Percentiles rank a stretch among this genome's conserved stretches.
Evolutionary conservation across 441 rosid genomes (phyloP).

Genomic region (Iberis amara): DNA sequence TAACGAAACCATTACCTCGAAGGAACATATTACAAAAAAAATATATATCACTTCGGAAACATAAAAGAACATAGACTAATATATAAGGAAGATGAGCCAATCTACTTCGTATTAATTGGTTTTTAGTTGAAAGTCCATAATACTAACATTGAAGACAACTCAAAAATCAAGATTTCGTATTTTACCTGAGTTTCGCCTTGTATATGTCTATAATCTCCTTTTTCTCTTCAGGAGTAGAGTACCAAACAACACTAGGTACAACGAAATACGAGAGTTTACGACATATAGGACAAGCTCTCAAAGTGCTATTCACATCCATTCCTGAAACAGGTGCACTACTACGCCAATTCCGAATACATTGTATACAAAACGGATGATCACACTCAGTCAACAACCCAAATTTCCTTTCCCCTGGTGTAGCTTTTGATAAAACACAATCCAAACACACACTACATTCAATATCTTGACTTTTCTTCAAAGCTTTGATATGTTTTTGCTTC

Average conservation of each 20-base stretch:
- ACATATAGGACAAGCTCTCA: slow-evolving; percentile 35
- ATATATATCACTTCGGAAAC: no score
- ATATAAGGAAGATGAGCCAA: no score
- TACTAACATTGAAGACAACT: no score
- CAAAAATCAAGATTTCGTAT: no score
- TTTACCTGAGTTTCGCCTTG: slow-evolving; percentile 77
- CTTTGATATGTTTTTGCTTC: slow-evolving; percentile 28
- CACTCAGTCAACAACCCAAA: slow-evolving; percentile 32
- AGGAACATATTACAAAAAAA: background rate
- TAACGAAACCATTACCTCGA: no score
- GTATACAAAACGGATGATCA: slow-evolving; percentile 39
- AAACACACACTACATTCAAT: slow-evolving; percentile 37
- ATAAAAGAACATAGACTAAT: no score
- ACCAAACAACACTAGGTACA: slow-evolving; percentile 74
- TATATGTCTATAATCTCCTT: slow-evolving; percentile 59
- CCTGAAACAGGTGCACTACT: slow-evolving; percentile 82
- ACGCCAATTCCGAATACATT: slow-evolving; percentile 97
- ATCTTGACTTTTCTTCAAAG: slow-evolving; percentile 30
- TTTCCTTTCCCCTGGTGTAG: slow-evolving; percentile 65
- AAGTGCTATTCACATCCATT: slow-evolving; percentile 73
- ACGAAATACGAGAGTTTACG: slow-evolving; percentile 52
- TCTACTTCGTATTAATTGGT: no score
- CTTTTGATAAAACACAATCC: slow-evolving; percentile 80
- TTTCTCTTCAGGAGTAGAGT: slow-evolving; percentile 54
- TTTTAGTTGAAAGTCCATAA: no score